Base-by-base conservation (phyloP, 116 monocot species). In the Phalaenopsis hybrid region DNA sequence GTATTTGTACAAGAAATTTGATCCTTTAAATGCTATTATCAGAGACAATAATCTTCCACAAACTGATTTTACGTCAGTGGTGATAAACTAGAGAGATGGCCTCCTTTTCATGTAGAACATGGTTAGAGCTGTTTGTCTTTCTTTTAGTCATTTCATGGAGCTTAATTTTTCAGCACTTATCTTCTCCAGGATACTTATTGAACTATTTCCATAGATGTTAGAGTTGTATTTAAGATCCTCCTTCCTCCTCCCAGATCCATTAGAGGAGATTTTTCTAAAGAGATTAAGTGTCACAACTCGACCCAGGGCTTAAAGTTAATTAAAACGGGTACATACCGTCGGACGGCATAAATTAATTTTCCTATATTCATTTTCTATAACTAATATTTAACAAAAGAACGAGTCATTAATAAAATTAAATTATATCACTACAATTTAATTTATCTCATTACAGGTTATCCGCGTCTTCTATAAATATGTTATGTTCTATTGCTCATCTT, bases 51-150 rank as follows among this genome's bases (percentile, higher is more conserved):
- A 59, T 46, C 63, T 87, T 43, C 45, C 8, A 10, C 7, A 18
- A 10, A 55, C 33, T 46, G 9, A n/a, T 45, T 28, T 50, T 0
- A 13, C 77, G 1, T 50, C 23, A 11, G 28, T 15, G 51, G 28
- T 69, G 3, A 74, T 95, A 73, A 92, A 95, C 95, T 0, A 98
- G 78, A 85, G 98, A 31, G 28, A 28, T 2, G 93, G 95, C 51
- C 92, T 98, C 20, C 90, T 95, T 61, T 93, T 92, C 82, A 58
- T 98, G 25, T 93, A 91, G 98, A 84, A 89, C 43, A 84, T 85
- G 85, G 96, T 97, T 67, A 87, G 73, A 17, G 34, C 75, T 15
- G 15, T 55, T 49, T 57, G 28, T 4, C 12, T 46, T 10, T 58
- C 46, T 21, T 10, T 58, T 82, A 10, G 41, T 73, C 12, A 13